A percentile compares a stretch with the other conserved stretches of the same genome.
These are phyloP conservation scores for Chytriomyces sp. DNA, from an alignment of 192 early-diverging fungal genomes.

Conservation along the genomic window DNA sequence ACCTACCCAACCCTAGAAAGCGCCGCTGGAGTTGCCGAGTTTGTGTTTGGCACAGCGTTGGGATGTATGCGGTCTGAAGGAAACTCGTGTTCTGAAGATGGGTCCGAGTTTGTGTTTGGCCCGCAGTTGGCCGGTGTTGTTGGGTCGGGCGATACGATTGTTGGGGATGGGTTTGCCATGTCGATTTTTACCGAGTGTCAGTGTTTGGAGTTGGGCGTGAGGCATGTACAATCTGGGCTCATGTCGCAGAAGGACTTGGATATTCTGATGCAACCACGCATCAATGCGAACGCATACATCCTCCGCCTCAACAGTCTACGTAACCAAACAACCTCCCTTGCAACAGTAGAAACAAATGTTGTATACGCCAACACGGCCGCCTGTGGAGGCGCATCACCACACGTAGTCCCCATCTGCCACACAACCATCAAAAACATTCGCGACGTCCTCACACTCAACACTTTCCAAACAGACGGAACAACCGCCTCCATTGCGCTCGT, in stretches of 20 bases:
- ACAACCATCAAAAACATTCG: constrained; percentile 2
- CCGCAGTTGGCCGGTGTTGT: constrained; percentile 27
- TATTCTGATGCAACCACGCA: neutral
- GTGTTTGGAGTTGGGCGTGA: neutral
- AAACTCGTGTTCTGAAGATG: constrained; percentile 2
- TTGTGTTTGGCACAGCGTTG: constrained; percentile 27
- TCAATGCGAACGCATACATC: neutral
- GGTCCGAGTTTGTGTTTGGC: constrained; percentile 27
- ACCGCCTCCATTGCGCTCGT: constrained; percentile 25
- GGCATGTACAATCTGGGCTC: neutral
- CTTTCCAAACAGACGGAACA: constrained; percentile 35
- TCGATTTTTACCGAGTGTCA: constrained; percentile 5
- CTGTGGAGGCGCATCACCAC: constrained; percentile 13
- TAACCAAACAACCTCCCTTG: neutral
- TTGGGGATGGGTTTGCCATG: constrained; percentile 13
- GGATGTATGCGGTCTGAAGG: constrained; percentile 36
- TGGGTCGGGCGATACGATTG: constrained; percentile 30
- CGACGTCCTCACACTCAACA: neutral
- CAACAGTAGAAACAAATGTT: neutral
- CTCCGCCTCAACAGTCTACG: neutral
- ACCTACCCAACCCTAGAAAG: constrained; percentile 29
- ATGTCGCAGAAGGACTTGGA: neutral
- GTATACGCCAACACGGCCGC: neutral
- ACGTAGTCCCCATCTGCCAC: constrained; percentile 21
- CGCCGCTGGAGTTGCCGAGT: constrained; percentile 32